phyloP scores from a whole-genome alignment of 1,284 basidiomycete species.

The Apiotrichum akiyoshidainum region DNA sequence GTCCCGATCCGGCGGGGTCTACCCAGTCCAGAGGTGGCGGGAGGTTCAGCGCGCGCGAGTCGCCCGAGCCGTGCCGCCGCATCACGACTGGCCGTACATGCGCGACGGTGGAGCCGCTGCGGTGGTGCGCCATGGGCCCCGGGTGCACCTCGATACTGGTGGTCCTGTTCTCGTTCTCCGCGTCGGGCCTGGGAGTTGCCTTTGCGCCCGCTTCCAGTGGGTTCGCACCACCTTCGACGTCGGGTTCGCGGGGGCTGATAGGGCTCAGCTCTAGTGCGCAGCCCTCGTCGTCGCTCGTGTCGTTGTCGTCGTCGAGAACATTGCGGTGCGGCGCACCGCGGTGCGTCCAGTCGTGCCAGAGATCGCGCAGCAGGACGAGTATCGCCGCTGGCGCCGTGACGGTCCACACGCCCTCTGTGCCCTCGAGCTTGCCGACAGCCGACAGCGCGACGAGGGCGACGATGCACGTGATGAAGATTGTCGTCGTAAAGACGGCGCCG shows the following conservation, averaged over 20 bases:
- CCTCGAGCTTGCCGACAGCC: conserved; percentile 54
- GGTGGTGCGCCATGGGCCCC: neutral
- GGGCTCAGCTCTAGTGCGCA: neutral
- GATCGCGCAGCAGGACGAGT: conserved; percentile 66
- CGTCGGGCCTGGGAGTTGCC: neutral
- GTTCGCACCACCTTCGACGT: neutral
- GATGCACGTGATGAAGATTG: conserved; percentile 57
- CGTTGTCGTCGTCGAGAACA: neutral
- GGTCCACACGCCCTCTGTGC: conserved; percentile 65
- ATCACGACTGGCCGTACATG: neutral
- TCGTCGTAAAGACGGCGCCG: conserved; percentile 56
- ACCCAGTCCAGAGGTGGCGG: conserved; percentile 4
- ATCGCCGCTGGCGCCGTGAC: conserved; percentile 84
- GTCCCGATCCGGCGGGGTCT: too few species aligned
- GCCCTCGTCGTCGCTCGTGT: neutral
- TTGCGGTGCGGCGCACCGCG: neutral
- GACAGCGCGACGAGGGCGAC: conserved; percentile 60
- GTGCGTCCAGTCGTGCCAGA: conserved; percentile 56
- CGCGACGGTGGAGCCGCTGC: neutral
- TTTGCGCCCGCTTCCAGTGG: neutral
- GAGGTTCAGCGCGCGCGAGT: neutral
- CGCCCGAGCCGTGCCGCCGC: conserved; percentile 1
- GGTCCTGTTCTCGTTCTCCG: neutral
- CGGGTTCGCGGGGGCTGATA: conserved; percentile 5
- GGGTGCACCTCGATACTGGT: neutral